Base-by-base conservation (phyloP, 371 early-diverging fungal genomes). In the Rhizopus delemar region DNA sequence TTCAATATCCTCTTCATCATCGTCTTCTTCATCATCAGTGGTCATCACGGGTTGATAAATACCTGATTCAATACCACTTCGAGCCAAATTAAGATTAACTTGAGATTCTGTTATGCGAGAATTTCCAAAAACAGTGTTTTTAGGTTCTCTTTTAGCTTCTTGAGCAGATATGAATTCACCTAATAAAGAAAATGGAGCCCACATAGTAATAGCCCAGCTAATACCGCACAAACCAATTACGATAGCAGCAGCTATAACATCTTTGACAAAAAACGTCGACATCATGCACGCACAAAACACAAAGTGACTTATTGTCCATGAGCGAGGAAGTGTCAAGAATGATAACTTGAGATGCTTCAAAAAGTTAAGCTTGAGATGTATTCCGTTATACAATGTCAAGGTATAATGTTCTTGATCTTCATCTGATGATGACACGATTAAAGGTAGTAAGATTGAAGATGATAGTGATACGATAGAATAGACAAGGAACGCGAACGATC, bases 111-210 rank as follows among this genome's bases (percentile, higher is more conserved):
- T 68, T 56, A 54, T 57, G 13, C 43, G 34, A 13, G 41, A 45
- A 33, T 13, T 41, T 5, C 39, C 43, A 53, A 43, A 12, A 41
- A 28, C 41, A 34, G 38, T n/a, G 29, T 46, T 32, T 36, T 56
- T 1, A 16, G 43, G 31, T 8, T 52, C 38, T 29, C 31, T 16
- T 22, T 6, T 33, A 2, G 54, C 32, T 53, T 80, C 75, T 51
- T 62, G 67, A 43, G 80, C 76, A 7, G 85, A 77, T 22, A 93
- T 83, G 62, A 80, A 83, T 70, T 94, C 93, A n/a, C 94, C 95
- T 36, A 97, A 68, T 7, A 97, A 76, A 0, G 95, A 88, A 64
- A 94, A 95, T 2, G 97, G 97, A 0, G 92, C 90, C 96, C 96
- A 97, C 84, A 90, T 87, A 12, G 88, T 81, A 13, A 92, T 81